phyloP scores from a whole-genome alignment of 2,329 filamentous ascomycete species.

The Parascedosporium putredinis region DNA sequence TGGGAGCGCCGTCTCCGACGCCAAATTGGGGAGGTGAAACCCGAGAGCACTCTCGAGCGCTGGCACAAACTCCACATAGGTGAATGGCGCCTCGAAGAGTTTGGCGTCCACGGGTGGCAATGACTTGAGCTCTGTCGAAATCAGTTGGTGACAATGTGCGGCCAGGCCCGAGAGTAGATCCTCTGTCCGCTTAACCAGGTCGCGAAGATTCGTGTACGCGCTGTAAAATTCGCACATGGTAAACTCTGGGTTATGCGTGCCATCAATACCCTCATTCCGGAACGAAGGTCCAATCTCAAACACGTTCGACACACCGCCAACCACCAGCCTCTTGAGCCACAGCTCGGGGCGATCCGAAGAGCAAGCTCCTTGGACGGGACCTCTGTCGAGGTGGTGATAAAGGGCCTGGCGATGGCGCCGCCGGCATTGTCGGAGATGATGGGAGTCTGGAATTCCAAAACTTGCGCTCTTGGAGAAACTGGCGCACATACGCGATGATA shows the following conservation, averaged over 20 bases:
- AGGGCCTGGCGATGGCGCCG: conserved; percentile 81
- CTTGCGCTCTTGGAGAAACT: conserved; percentile 57
- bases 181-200: conserved; percentile 69
- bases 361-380: conserved; percentile 62
- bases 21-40: conserved; percentile 54
- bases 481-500: conserved; percentile 63
- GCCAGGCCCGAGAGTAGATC: conserved; percentile 53
- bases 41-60: conserved; percentile 61
- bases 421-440: conserved; percentile 73
- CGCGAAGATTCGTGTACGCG: conserved; percentile 65
- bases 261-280: conserved; percentile 85
- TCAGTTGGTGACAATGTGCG: conserved; percentile 35
- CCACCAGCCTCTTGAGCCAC: conserved; percentile 84
- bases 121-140: conserved; percentile 31
- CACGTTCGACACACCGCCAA: conserved; percentile 78
- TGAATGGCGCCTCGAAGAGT: conserved; percentile 44
- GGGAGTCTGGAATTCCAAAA: conserved; percentile 89
- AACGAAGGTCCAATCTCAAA: conserved; percentile 93
- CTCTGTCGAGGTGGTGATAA: conserved; percentile 69
- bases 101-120: conserved; percentile 32
- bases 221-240: conserved; percentile 96
- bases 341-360: conserved; percentile 88
- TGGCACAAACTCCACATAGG: conserved; percentile 70
- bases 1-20: conserved; percentile 40
- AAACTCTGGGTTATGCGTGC: conserved; percentile 94